Percentiles rank a stretch among this genome's conserved stretches.
These are phyloP conservation scores for Hyphopichia wangnamkhiaoensis DNA, from an alignment of 1,139 yeast genomes.

Conservation along the genomic window DNA sequence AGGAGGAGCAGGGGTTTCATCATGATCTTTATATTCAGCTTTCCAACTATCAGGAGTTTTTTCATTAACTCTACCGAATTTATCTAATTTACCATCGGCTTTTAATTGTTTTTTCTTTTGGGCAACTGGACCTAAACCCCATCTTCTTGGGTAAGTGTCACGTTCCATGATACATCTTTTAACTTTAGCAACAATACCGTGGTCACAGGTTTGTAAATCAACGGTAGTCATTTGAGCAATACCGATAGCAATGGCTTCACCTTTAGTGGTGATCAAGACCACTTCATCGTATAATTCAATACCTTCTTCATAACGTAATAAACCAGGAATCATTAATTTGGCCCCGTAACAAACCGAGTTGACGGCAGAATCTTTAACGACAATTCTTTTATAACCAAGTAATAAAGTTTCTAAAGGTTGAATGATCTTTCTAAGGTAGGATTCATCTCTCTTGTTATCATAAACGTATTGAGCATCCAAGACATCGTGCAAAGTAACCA, in stretches of 20 bases:
- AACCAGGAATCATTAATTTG: conserved; percentile 97
- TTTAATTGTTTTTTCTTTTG: conserved; percentile 97
- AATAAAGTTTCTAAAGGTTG: conserved; percentile 93
- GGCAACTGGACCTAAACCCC: conserved; percentile 99
- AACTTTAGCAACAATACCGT: conserved; percentile 97
- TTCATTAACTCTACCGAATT: conserved; percentile 90
- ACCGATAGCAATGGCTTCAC: conserved; percentile 99
- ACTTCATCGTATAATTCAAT: conserved; percentile 97
- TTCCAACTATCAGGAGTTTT: conserved; percentile 95
- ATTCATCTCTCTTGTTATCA: conserved; percentile 96
- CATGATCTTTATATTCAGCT: conserved; percentile 79
- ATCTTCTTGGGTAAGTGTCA: conserved; percentile 98
- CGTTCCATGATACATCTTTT: conserved; percentile 99
- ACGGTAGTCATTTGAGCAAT: conserved; percentile 99
- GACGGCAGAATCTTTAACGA: conserved; percentile 97
- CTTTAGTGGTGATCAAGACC: conserved; percentile 96
- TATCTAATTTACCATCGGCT: conserved; percentile 96
- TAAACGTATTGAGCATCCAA: conserved; percentile 97
- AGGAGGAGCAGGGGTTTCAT: conserved; percentile 59
- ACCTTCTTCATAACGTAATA: conserved; percentile 95
- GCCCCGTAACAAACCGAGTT: conserved; percentile 99
- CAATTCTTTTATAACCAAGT: conserved; percentile 94
- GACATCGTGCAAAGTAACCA: conserved; percentile 96
- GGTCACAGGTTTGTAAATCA: conserved; percentile 94
- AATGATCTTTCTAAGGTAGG: conserved; percentile 89